Conservation (phyloP, 306 rosid species). For the Cicer judaicum region DNA sequence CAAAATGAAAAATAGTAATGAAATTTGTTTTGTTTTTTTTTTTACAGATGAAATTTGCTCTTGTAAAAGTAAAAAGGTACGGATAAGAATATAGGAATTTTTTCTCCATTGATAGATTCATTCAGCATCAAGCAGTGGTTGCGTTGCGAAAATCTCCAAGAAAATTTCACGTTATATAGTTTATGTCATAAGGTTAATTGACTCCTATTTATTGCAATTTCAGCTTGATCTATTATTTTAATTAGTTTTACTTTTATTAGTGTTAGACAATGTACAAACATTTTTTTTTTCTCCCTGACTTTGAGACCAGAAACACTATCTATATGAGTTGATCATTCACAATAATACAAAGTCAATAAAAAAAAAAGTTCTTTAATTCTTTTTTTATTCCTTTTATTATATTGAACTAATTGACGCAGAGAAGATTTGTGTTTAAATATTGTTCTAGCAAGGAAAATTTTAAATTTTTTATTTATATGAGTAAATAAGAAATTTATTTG, state of each 20-base stretch:
- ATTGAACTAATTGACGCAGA: background rate
- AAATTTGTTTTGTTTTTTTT: background rate
- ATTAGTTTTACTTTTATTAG: background rate
- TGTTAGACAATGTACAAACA: background rate
- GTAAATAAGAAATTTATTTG: conserved; percentile 15
- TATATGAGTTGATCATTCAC: background rate
- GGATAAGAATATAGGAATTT: background rate
- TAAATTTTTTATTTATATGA: conserved; percentile 2
- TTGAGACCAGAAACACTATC: background rate
- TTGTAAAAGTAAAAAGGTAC: too few relatives aligned
- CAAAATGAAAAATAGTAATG: background rate
- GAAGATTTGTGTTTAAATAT: conserved; percentile 13
- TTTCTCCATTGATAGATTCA: background rate
- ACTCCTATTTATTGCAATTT: conserved; percentile 6
- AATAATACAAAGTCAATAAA: background rate
- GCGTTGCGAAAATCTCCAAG: background rate
- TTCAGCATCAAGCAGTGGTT: background rate
- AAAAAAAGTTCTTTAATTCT: background rate
- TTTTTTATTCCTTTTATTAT: background rate
- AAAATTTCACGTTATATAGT: background rate
- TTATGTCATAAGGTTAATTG: background rate
- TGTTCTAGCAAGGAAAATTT: background rate
- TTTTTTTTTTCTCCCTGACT: background rate
- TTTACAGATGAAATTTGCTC: too few relatives aligned
- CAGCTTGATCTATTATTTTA: background rate